Conservation (phyloP, 352 stramenopile species). For the Globisporangium spinosum region DNA sequence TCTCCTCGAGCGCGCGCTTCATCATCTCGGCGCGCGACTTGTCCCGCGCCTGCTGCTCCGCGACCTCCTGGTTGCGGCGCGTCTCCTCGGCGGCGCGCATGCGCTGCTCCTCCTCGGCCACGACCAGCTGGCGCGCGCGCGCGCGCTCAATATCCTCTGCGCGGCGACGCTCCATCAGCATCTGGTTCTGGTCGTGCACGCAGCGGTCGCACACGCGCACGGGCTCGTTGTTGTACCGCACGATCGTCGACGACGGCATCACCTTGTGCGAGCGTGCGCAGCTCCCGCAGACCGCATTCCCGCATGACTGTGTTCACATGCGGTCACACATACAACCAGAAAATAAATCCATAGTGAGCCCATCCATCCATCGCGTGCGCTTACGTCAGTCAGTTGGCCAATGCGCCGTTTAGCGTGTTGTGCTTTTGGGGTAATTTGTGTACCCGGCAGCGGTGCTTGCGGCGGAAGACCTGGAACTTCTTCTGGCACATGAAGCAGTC, state of each 20-base stretch:
- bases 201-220: constrained; percentile 81
- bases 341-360: not conserved
- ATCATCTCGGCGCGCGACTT: constrained; percentile 36
- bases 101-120: constrained; percentile 65
- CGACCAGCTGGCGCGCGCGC: constrained; percentile 61
- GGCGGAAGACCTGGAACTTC: constrained; percentile 83
- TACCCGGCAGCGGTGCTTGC: constrained; percentile 81
- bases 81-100: constrained; percentile 47
- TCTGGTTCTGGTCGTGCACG: constrained; percentile 70
- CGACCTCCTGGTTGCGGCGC: constrained; percentile 46
- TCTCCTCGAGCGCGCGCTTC: constrained; percentile 47
- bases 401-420: not conserved
- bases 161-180: constrained; percentile 65
- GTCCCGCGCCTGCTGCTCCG: constrained; percentile 37
- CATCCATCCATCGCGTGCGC: not conserved
- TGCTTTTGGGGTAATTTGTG: not conserved
- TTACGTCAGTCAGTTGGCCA: not conserved
- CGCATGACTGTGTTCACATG: constrained; percentile 46
- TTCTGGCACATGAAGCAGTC: constrained; percentile 83
- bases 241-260: constrained; percentile 55
- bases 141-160: constrained; percentile 68
- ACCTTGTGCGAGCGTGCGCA: constrained; percentile 78
- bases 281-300: constrained; percentile 72
- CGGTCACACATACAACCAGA: constrained; percentile 8
- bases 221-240: constrained; percentile 75